Evolutionary conservation across 257 asterid species (phyloP).

Genomic region (Nicotiana tomentosiformis): DNA sequence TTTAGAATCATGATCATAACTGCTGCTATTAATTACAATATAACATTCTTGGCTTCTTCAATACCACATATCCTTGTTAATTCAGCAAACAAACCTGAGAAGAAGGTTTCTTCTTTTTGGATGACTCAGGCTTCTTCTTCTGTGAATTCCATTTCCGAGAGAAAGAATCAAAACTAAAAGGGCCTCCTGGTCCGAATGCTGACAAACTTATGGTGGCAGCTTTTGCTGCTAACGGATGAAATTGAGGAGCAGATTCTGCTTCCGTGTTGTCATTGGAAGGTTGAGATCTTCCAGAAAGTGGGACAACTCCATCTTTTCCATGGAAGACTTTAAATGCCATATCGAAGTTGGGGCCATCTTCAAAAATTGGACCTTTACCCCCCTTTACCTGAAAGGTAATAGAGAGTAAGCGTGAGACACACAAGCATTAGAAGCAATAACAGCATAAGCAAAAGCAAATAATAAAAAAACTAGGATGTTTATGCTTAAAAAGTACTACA

Average conservation of each 20-base stretch:
- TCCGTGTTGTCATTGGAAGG: slow-evolving; percentile 21
- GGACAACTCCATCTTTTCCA: slow-evolving; percentile 75
- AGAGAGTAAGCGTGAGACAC: background rate
- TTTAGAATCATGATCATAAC: background rate
- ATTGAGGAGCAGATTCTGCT: slow-evolving; percentile 31
- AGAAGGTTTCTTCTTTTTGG: slow-evolving; percentile 38
- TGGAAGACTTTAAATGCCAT: slow-evolving; percentile 68
- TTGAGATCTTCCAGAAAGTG: slow-evolving; percentile 40
- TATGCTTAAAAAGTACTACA: background rate
- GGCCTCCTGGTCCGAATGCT: slow-evolving; percentile 76
- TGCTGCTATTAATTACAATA: background rate
- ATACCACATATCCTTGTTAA: background rate
- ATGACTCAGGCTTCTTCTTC: slow-evolving; percentile 44
- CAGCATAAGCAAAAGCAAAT: background rate
- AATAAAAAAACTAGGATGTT: background rate
- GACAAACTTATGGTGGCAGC: slow-evolving; percentile 77
- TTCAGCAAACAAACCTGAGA: slow-evolving; percentile 35
- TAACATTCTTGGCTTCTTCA: background rate
- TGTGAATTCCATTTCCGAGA: slow-evolving; percentile 36
- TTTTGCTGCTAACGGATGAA: slow-evolving; percentile 59
- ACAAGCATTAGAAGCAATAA: background rate
- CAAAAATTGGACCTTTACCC: slow-evolving; percentile 70
- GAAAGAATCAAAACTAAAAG: slow-evolving; percentile 62
- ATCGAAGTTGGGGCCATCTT: slow-evolving; percentile 72
- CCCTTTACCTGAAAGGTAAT: slow-evolving; percentile 37